Percentiles rank a stretch among this genome's conserved stretches.
Conservation (phyloP, 768 basidiomycete genomes). For the Leucogyrophana mollusca region DNA sequence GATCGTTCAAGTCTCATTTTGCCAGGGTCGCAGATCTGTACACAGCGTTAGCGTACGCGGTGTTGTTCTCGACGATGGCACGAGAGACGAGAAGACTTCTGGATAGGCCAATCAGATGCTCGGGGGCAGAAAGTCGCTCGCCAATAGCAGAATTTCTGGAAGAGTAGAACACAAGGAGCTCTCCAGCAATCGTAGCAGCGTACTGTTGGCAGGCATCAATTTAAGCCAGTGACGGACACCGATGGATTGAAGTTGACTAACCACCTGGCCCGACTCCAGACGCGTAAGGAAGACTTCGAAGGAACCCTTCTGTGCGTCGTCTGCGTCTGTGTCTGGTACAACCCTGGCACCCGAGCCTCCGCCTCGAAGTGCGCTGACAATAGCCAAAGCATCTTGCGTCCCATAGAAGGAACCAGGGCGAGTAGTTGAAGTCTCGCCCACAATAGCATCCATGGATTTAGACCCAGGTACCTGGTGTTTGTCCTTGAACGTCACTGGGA, state of each 20-base stretch:
- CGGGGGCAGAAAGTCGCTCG: constrained; percentile 50
- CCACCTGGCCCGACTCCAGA: constrained; percentile 53
- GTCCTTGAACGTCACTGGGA: constrained; percentile 51
- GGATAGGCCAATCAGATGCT: constrained; percentile 40
- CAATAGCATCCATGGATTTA: constrained; percentile 36
- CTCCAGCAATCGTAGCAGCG: constrained; percentile 48
- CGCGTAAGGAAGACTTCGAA: constrained; percentile 51
- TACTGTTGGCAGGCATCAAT: constrained; percentile 45
- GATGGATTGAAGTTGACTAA: constrained; percentile 25
- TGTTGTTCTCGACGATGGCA: constrained; percentile 57
- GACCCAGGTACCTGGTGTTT: constrained; percentile 28
- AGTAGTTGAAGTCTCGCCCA: constrained; percentile 34
- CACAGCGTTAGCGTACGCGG: constrained; percentile 59
- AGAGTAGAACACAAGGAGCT: constrained; percentile 59
- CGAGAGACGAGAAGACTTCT: constrained; percentile 51
- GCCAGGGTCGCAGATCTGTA: constrained; percentile 22
- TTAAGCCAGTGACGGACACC: background rate
- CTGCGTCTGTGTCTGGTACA: constrained; percentile 36
- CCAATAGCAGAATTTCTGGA: constrained; percentile 45
- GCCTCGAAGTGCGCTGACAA: constrained; percentile 53
- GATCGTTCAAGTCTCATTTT: background rate
- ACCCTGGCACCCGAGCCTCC: constrained; percentile 51
- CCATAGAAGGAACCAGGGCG: constrained; percentile 65
- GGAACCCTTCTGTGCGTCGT: constrained; percentile 40
- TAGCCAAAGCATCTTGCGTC: constrained; percentile 40